phyloP scores from a whole-genome alignment of 306 rosid genomes.

The Fragaria vesca region DNA sequence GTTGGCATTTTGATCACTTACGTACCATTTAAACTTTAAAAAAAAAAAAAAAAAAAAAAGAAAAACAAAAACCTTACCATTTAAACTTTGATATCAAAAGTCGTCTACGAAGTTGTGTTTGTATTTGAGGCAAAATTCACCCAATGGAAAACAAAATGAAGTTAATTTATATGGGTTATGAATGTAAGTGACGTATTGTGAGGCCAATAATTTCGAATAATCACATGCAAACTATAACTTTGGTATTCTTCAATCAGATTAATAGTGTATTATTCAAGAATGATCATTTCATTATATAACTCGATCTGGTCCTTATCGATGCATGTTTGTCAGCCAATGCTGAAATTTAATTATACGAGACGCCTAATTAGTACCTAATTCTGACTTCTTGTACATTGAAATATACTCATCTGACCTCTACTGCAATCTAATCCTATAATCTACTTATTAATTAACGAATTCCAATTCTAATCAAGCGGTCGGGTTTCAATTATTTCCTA shows the following conservation, averaged over 20 bases:
- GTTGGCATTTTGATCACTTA: no score
- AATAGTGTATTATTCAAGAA: not conserved
- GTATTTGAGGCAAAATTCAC: no score
- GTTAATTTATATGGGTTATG: not conserved
- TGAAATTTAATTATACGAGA: not conserved
- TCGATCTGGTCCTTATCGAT: not conserved
- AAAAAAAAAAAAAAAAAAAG: no score
- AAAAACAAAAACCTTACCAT: no score
- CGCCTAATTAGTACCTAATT: not conserved
- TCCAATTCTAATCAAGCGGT: not conserved
- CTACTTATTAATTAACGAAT: not conserved
- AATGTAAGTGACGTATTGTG: not conserved
- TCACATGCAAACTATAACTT: not conserved
- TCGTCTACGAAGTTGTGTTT: no score
- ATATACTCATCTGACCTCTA: not conserved
- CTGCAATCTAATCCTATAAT: not conserved
- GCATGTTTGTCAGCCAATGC: slow-evolving; percentile 11
- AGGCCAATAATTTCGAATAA: not conserved
- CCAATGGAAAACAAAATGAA: no score
- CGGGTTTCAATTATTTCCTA: not conserved
- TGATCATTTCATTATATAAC: not conserved
- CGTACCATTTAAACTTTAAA: no score
- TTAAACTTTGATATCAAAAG: no score
- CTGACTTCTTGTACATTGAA: slow-evolving; percentile 5
- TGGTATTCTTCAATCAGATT: not conserved